These are phyloP conservation scores for Sonneratia alba DNA, from an alignment of 345 rosid species.

Conservation along the genomic window DNA sequence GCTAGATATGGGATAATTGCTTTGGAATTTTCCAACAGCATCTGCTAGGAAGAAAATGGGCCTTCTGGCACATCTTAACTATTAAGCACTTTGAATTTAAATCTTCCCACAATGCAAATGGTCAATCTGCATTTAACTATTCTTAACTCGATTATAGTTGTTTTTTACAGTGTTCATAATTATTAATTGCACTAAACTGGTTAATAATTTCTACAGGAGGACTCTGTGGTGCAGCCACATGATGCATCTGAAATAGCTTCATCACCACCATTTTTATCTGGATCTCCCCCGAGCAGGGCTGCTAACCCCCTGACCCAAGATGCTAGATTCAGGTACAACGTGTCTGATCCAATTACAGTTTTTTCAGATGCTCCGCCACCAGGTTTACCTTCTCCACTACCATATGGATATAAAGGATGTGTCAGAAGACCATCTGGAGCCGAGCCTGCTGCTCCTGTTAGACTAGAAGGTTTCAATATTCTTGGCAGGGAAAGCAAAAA, in stretches of 20 bases:
- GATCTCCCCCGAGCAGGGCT: conserved; percentile 7
- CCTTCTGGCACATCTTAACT: too few relatives aligned
- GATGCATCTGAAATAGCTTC: conserved; percentile 2
- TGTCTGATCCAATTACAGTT: neutral
- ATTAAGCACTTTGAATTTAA: too few relatives aligned
- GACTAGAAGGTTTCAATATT: conserved; percentile 7
- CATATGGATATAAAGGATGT: neutral
- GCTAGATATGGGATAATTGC: too few relatives aligned
- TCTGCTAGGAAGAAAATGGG: too few relatives aligned
- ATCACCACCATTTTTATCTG: conserved; percentile 4
- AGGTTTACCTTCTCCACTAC: conserved; percentile 2
- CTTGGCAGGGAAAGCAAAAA: neutral
- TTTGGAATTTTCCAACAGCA: too few relatives aligned
- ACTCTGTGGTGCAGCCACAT: neutral
- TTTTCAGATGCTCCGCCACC: neutral
- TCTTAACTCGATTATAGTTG: too few relatives aligned
- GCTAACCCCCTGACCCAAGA: conserved; percentile 6
- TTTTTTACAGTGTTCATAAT: too few relatives aligned
- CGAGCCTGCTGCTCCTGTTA: conserved; percentile 3
- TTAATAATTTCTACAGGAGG: neutral
- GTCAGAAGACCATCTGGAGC: neutral
- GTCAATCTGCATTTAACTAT: too few relatives aligned
- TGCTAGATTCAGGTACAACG: conserved; percentile 2
- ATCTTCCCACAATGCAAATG: too few relatives aligned
- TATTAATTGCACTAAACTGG: too few relatives aligned